Conservation (phyloP, 257 asterid species). For the Leonotis leonurus region DNA sequence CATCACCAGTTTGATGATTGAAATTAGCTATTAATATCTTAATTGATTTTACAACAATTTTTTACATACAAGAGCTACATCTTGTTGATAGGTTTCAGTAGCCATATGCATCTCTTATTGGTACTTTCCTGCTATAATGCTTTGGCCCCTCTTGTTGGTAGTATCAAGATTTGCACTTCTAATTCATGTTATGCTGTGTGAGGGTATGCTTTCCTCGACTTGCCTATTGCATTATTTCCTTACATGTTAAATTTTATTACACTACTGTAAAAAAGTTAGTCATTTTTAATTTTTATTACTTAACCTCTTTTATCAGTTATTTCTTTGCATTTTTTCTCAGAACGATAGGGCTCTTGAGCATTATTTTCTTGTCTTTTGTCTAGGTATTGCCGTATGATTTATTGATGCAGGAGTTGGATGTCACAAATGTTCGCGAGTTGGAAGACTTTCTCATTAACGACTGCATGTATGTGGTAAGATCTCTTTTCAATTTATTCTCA, state of each 20-base stretch:
- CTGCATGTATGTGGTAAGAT: slow-evolving; percentile 98
- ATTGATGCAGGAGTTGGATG: slow-evolving; percentile 90
- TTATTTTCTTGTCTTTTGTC: slow-evolving; percentile 10
- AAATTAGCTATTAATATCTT: background rate
- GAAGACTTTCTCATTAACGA: slow-evolving; percentile 96
- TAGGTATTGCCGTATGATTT: slow-evolving; percentile 84
- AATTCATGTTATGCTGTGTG: background rate
- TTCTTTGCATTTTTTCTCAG: background rate
- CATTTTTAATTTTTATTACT: background rate
- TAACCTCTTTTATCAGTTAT: background rate
- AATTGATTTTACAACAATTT: background rate
- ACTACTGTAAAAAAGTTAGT: background rate
- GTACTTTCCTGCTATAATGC: background rate
- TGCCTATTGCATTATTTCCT: slow-evolving; percentile 5
- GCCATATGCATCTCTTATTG: background rate
- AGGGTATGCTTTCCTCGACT: background rate
- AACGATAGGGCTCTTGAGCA: background rate
- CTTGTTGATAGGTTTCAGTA: background rate
- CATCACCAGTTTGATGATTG: background rate
- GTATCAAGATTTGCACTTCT: background rate
- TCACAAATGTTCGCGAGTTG: slow-evolving; percentile 83
- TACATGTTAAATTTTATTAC: no score
- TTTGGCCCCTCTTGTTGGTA: background rate
- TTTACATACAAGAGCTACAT: background rate
- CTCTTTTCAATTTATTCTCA: background rate